Base-by-base conservation (phyloP, 371 early-diverging fungal genomes). In the Circinella umbellata region DNA sequence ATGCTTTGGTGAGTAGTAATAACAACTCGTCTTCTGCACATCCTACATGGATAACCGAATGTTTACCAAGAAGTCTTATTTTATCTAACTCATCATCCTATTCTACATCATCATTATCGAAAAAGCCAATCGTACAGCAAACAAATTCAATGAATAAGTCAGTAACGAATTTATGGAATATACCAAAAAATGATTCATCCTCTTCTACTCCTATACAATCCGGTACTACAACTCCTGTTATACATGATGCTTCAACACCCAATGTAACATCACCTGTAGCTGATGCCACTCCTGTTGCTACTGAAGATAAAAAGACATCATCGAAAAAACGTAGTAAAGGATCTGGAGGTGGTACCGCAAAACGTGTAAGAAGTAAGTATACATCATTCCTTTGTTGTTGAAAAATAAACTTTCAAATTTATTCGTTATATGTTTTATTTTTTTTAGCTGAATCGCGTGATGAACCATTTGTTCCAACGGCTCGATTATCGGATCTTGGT, bases 401-500 rank as follows among this genome's bases (percentile, higher is more conserved):
- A 48, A 34, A 64, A 49, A 10, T 38, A 11, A n/a, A 47, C 47
- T 20, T n/a, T 63, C 38, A 36, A n/a, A n/a, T 8, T 51, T 51
- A 51, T 51, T n/a, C 27, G n/a, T 4, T 15, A 49, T 8, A 15
- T 39, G 49, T 15, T 15, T 49, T 51, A 13, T 13, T 17, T 51
- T 5, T 51, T 13, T 13, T 66, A 80, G 81, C 72, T 20, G 82
- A 82, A 70, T 70, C 64, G 4, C 77, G 79, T 68, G 83, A 79
- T 5, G 74, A 75, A 72, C 74, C 85, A 55, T 71, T 80, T 76
- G 69, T 84, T 75, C 87, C 96, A 89, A 88, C 86, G 4, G 82
- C 92, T 5, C 80, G 88, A 53, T 79, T 97, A 37, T 81, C 89
- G 10, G 95, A 97, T 78, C 78, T 97, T 59, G 97, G 96, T 71